Base-by-base conservation (phyloP, 78 protist genomes). In the Bigelowiella natans region DNA sequence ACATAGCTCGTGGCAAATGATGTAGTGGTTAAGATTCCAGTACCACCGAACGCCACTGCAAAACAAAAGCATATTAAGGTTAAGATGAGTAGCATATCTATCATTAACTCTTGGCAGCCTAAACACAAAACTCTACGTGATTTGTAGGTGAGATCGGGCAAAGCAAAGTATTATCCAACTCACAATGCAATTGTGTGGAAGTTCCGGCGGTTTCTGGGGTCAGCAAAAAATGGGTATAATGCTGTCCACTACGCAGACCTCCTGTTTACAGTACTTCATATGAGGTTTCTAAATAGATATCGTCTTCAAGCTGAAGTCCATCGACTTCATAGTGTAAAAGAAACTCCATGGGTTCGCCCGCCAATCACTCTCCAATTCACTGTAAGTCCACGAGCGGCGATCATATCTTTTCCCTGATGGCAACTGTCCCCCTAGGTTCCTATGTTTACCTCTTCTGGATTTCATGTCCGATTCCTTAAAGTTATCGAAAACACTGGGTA, bases 391-490 rank as follows among this genome's bases (percentile, higher is more conserved):
- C 51, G 11, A 7, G 18, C 18, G 3, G 11, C n/a, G 3, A 28
- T 28, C 38, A 31, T 26, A 51, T 51, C 18, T 51, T 51, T 51
- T 26, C 18, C 7, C 7, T 51, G 34, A 51, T 51, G 18, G 7
- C 18, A 11, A 3, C 7, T 83, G 11, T 28, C 7, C 18, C 18
- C 73, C 30, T 93, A 92, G 93, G 98, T 97, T 36, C 97, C 98
- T n/a, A 97, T 97, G 99, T 95, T 95, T 36, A 88, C 99, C 2
- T 96, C 98, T 31, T 95, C 97, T 36, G 99, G 99, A 7, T 93
- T 98, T 92, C 94, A 94, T 39, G 98, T 98, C 28, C 94, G 98
- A 37, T 97, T 95, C 94, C 86, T 97, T 40, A 96, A 97, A 93
- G 96, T 96, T 2, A 0, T 51, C 2, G 96, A 94, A 82, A 89